Percentiles rank a stretch among this genome's conserved stretches.
These are phyloP conservation scores for Tricharina praecox DNA, from an alignment of 495 filamentous ascomycete species.

Conservation along the genomic window DNA sequence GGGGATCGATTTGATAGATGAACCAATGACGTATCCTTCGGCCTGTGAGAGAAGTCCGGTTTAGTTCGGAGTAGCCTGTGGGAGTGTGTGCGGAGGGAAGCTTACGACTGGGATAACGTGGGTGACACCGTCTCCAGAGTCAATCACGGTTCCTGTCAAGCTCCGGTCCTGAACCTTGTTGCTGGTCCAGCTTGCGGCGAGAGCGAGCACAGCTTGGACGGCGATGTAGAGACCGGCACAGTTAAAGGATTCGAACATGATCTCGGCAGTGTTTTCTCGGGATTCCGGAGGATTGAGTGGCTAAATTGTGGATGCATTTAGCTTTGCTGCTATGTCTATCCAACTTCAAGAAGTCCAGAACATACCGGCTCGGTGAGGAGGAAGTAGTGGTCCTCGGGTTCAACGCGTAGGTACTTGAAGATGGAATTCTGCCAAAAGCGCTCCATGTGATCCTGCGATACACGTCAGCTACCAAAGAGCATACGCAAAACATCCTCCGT, in stretches of 20 bases:
- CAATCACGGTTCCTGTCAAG: constrained; percentile 94
- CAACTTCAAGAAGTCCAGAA: constrained; percentile 1
- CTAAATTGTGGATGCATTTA: no score
- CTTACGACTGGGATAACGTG: constrained; percentile 80
- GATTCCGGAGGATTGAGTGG: constrained; percentile 96
- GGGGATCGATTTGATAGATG: constrained; percentile 95
- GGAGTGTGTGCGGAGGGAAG: background rate
- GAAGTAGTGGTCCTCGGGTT: constrained; percentile 97
- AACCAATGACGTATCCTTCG: constrained; percentile 96
- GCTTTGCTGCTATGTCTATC: constrained; percentile 34
- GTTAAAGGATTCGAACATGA: constrained; percentile 99
- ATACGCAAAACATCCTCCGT: no score
- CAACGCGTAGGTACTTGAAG: constrained; percentile 95
- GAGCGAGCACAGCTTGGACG: constrained; percentile 88
- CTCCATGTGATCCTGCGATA: constrained; percentile 78
- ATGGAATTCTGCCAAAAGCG: constrained; percentile 99
- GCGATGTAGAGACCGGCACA: constrained; percentile 98
- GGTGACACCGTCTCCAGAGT: constrained; percentile 93
- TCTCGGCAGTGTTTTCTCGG: constrained; percentile 96
- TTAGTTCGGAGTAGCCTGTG: constrained; percentile 2
- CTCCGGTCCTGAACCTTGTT: constrained; percentile 93
- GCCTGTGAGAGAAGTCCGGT: constrained; percentile 30
- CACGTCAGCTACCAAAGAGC: no score
- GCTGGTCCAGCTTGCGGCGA: constrained; percentile 95
- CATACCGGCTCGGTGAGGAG: constrained; percentile 89